Conservation (phyloP, 331 rosid species). For the Quercus phellos region DNA sequence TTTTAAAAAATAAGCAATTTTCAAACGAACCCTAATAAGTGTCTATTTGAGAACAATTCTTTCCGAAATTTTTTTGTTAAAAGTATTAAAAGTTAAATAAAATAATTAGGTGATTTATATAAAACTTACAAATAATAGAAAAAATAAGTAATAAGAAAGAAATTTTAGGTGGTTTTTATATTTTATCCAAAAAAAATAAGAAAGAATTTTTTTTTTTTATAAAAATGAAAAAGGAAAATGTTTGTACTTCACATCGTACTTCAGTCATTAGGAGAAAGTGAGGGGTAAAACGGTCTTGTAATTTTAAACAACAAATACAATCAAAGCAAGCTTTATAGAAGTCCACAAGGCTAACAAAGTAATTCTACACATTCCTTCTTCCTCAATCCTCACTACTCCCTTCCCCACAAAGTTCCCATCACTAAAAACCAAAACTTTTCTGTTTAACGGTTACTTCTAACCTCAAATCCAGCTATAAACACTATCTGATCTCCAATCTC, state of each 20-base stretch:
- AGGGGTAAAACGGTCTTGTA: background rate
- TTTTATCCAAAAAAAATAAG: no score
- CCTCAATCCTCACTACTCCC: slow-evolving; percentile 7
- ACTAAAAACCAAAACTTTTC: slow-evolving; percentile 4
- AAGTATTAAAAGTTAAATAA: no score
- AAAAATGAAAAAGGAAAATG: no score
- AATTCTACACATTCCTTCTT: background rate
- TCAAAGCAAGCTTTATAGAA: background rate
- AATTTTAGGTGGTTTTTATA: no score
- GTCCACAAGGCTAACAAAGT: slow-evolving; percentile 34
- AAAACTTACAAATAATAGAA: no score
- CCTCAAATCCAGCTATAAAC: background rate
- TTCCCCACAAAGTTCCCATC: slow-evolving; percentile 6
- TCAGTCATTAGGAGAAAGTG: background rate
- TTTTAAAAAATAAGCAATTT: no score
- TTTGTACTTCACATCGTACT: no score
- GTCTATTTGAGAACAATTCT: no score
- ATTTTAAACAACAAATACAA: background rate
- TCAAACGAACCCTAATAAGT: no score
- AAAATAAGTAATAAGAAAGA: no score
- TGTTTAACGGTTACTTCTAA: slow-evolving; percentile 16
- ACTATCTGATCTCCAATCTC: background rate
- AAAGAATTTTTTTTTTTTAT: no score
- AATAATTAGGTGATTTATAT: fast-evolving
- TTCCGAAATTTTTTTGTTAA: fast-evolving